Base-by-base conservation (phyloP, 306 rosid species). In the Medicago ruthenica region DNA sequence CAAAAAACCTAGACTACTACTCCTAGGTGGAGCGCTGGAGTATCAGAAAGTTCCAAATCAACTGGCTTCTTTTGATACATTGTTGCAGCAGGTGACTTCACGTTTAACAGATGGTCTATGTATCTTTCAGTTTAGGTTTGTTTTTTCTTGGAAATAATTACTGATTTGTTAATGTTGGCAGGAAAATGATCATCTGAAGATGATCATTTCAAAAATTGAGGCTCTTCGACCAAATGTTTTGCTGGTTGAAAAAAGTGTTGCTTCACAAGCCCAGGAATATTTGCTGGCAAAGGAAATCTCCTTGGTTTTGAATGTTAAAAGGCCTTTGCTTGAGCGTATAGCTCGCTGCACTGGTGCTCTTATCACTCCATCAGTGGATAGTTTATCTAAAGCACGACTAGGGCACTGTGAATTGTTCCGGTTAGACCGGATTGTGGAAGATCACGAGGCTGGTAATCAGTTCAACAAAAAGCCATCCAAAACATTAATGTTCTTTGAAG, bases 401-500 rank as follows among this genome's bases (percentile, higher is more conserved):
- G 99, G 99, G 45, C 87, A 92, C 74, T 96, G 99, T 83, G 99
- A 96, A 69, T 79, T 96, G 77, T 96, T 96, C 83, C 91, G 91
- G n/a, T 73, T 92, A 73, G 98, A 90, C 76, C 83, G 84, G 69
- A 66, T 90, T 67, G 78, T 83, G 51, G 99, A 96, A 86, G 90
- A 89, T 79, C 88, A 79, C 12, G 97, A 83, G 89, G 78, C 76
- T 69, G 45, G 79, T 54, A 90, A 84, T 80, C 92, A 89, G 83
- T 84, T 84, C 12, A 89, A 85, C 88, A 89, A 61, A 83, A 96
- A 88, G 82, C 89, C 92, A 61, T 76, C 88, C 17, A 96, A 96
- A 85, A 92, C 99, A 42, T 81, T 96, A 76, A 96, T 96, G 99
- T 96, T 89, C 81, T 96, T 96, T 59, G 98, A 92, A 87, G 97